These are phyloP conservation scores for Tothia fuscella DNA, from an alignment of 2,329 filamentous ascomycete species.

Conservation along the genomic window DNA sequence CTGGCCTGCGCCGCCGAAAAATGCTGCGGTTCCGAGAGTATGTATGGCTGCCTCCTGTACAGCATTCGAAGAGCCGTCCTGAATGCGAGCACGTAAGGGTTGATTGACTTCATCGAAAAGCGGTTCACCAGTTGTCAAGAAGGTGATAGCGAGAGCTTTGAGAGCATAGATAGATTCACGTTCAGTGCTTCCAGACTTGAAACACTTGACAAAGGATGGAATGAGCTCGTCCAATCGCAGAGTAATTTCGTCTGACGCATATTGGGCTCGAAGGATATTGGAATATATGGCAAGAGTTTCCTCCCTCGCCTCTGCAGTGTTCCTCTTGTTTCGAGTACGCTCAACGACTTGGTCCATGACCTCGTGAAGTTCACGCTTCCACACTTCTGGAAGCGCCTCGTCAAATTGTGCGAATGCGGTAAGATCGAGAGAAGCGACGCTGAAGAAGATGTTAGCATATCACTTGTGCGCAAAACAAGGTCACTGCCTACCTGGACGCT, in stretches of 20 bases:
- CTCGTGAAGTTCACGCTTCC: slow-evolving; percentile 50
- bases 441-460: slow-evolving; percentile 26
- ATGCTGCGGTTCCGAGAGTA: slow-evolving; percentile 56
- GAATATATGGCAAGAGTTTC: slow-evolving; percentile 49
- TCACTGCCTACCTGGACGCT: slow-evolving; percentile 39
- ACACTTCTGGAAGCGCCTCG: slow-evolving; percentile 35
- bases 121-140: slow-evolving; percentile 42
- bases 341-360: slow-evolving; percentile 61
- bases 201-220: slow-evolving; percentile 54
- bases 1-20: slow-evolving; percentile 62
- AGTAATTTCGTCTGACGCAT: slow-evolving; percentile 50
- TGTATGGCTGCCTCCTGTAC: slow-evolving; percentile 63
- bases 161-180: slow-evolving; percentile 60
- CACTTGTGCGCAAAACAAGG: not conserved
- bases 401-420: slow-evolving; percentile 41
- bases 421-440: slow-evolving; percentile 56
- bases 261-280: slow-evolving; percentile 56
- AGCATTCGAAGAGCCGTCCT: slow-evolving; percentile 51
- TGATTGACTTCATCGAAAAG: slow-evolving; percentile 53
- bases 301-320: slow-evolving; percentile 59
- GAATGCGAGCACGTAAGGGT: slow-evolving; percentile 48
- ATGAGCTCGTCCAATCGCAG: slow-evolving; percentile 49
- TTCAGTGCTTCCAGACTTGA: slow-evolving; percentile 55
- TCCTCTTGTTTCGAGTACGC: slow-evolving; percentile 74
- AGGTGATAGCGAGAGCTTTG: slow-evolving; percentile 58